Evolutionary conservation across 176 grass and related monocot species (phyloP), one percentile per base, ranked within the genome.

Genomic region (Aegilops umbellulata): DNA sequence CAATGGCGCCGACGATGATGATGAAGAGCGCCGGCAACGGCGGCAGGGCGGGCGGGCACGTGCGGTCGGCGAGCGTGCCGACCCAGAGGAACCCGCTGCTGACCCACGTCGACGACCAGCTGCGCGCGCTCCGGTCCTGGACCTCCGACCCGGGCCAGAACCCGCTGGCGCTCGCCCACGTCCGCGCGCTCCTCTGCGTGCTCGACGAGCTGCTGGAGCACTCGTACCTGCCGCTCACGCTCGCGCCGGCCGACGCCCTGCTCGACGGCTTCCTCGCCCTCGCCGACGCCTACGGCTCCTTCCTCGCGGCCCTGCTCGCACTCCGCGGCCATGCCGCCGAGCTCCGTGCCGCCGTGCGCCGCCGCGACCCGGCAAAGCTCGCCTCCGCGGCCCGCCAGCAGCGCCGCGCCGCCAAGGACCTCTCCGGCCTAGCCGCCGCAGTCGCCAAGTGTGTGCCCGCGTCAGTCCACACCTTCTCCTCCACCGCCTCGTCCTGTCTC

Each of bases 201-300:
- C 91, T 97, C 25, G 88, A 91, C 65, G 88, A 93, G 83, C 85
- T 94, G 16, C 87, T 92, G 8, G 85, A 67, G 29, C 63, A 65
- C 63, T 16, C 13, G 24, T 67, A 65, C 71, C 89, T 92, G 4
- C 77, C 81, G 8, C 85, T 65, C 6, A 76, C 86, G 9, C 85
- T 57, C 10, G 15, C 67, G 19, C 2, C 69, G 1, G 36, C 26
- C 34, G 22, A 90, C 36, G 22, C 24, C 41, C 76, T 94, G 19
- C 90, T 97, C 26, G 84, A 97, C 60, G 88, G 86, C 64, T 91
- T 91, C 69, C 92, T 97, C 75, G 81, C 84, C 83, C 88, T 92
- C 4, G 90, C 89, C 69, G 91, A 93, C 86, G 89, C 85, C 16
- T 91, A 86, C 83, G 88, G 83, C 72, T 83, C 78, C 26, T 91